Base-by-base conservation (phyloP, 1,284 basidiomycete genomes). In the Melanopsichium pennsylvanicum region DNA sequence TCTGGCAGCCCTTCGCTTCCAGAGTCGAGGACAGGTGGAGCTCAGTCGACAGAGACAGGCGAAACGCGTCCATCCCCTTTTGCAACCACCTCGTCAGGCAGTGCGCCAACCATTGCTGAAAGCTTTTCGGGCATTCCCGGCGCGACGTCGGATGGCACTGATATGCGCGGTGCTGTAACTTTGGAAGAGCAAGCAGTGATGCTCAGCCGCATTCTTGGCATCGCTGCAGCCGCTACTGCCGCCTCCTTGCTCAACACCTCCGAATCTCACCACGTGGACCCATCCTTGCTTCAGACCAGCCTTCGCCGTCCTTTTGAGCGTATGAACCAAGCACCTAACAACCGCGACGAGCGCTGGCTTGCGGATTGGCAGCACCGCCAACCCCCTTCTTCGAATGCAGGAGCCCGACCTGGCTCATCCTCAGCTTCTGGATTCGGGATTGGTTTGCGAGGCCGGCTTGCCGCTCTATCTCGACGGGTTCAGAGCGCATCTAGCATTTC, bases 151-250 rank as follows among this genome's bases (percentile, higher is more conserved):
- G 54, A 69, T 15, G 59, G 52, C 15, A 57, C 64, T 4, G 37
- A 55, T 26, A 51, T 61, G 16, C 72, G 74, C 29, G 49, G 60
- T 19, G 75, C 69, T 2, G 78, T 76, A 11, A 76, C 78, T 21
- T 47, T 79, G 1, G 75, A 76, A 33, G 78, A 79, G 41, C 78
- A 80, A 54, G 77, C 75, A 15, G 70, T 70, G 43, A 80, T 80
- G 77, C 63, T 80, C 11, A 70, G 69, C 45, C 66, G 75, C 10
- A 77, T 80, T 18, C 50, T 78, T 6, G 62, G 69, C 27, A 73
- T 80, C 18, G 78, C 78, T 8, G 66, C 78, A 8, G 76, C 78
- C 19, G 78, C 77, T 3, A 80, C 78, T 5, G 78, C 78, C 21
- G 70, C 77, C 2, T 80, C 78, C 12, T 54, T 80, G 37, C 60